Conservation (phyloP, 805 yeast genomes). For the Metschnikowia rubicola region DNA sequence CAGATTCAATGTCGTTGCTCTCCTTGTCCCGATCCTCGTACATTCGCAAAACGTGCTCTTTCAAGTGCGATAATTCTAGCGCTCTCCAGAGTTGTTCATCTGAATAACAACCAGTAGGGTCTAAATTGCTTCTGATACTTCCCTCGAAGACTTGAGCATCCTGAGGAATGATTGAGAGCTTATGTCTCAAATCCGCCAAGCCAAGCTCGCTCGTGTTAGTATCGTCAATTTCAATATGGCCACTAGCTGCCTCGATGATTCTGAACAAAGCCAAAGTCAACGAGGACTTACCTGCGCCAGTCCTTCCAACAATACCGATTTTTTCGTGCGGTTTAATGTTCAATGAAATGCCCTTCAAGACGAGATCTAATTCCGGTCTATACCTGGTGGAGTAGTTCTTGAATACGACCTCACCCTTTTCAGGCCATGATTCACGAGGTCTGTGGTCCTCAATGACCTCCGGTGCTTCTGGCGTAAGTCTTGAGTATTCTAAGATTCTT, state of each 20-base stretch:
- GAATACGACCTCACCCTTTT: slow-evolving; percentile 35
- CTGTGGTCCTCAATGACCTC: slow-evolving; percentile 57
- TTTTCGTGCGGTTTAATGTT: slow-evolving; percentile 37
- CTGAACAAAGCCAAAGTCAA: slow-evolving; percentile 43
- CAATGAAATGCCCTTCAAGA: slow-evolving; percentile 37
- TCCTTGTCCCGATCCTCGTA: slow-evolving; percentile 28
- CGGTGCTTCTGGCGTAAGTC: slow-evolving; percentile 83
- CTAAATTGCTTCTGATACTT: slow-evolving; percentile 38
- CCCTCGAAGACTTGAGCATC: slow-evolving; percentile 47
- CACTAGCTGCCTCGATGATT: slow-evolving; percentile 39
- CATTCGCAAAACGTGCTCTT: slow-evolving; percentile 39
- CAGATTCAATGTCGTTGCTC: slow-evolving; percentile 20
- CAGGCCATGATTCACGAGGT: slow-evolving; percentile 49
- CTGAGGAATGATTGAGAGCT: slow-evolving; percentile 43
- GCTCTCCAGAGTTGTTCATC: slow-evolving; percentile 43
- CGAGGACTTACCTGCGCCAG: slow-evolving; percentile 47
- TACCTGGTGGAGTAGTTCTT: slow-evolving; percentile 39
- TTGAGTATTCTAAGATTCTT: slow-evolving; percentile 84
- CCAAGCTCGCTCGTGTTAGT: slow-evolving; percentile 36
- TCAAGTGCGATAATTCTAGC: slow-evolving; percentile 41
- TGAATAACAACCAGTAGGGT: slow-evolving; percentile 34
- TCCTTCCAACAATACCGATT: slow-evolving; percentile 44
- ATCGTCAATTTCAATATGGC: slow-evolving; percentile 35
- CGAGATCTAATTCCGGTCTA: slow-evolving; percentile 44
- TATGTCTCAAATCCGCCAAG: slow-evolving; percentile 41